Conservation (phyloP, 495 filamentous ascomycete species). For the Aspergillus ostianus region DNA sequence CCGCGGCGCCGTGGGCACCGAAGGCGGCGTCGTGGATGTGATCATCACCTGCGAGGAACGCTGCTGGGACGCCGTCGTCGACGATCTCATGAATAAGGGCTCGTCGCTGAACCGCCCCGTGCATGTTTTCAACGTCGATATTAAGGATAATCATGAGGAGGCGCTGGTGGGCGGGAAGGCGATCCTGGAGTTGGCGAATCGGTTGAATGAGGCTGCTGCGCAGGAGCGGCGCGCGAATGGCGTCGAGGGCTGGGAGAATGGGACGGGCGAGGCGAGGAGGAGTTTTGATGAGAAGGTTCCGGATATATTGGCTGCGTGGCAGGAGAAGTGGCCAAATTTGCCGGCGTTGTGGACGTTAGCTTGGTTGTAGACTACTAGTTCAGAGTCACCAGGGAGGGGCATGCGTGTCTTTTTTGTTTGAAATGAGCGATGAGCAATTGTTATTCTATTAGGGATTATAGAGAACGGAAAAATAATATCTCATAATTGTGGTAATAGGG, state of each 20-base stretch:
- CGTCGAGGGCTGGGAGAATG: conserved; percentile 63
- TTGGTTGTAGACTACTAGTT: conserved; percentile 66
- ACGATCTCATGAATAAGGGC: conserved; percentile 84
- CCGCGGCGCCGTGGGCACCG: conserved; percentile 72
- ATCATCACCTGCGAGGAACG: conserved; percentile 98
- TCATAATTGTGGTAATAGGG: too few relatives aligned
- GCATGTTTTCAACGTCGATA: conserved; percentile 97
- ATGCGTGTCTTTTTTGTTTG: neutral
- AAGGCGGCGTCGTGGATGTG: conserved; percentile 88
- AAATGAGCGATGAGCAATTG: conserved; percentile 2
- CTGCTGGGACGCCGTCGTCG: conserved; percentile 98
- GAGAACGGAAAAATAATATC: neutral
- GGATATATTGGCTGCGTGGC: conserved; percentile 91
- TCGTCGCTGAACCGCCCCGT: conserved; percentile 83
- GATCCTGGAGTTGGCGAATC: conserved; percentile 87
- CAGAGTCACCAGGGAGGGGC: too few relatives aligned
- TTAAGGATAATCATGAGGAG: conserved; percentile 98
- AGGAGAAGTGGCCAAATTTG: conserved; percentile 87
- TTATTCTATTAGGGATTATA: too few relatives aligned
- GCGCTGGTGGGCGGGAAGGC: conserved; percentile 86
- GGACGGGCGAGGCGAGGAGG: conserved; percentile 60
- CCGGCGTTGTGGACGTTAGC: conserved; percentile 92
- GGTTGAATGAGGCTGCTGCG: conserved; percentile 75
- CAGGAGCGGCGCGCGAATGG: conserved; percentile 71
- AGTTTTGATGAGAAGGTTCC: conserved; percentile 94